Percentiles rank a stretch among this genome's conserved stretches.
phyloP scores from a whole-genome alignment of 352 stramenopile species.

The Pythium apleroticum region DNA sequence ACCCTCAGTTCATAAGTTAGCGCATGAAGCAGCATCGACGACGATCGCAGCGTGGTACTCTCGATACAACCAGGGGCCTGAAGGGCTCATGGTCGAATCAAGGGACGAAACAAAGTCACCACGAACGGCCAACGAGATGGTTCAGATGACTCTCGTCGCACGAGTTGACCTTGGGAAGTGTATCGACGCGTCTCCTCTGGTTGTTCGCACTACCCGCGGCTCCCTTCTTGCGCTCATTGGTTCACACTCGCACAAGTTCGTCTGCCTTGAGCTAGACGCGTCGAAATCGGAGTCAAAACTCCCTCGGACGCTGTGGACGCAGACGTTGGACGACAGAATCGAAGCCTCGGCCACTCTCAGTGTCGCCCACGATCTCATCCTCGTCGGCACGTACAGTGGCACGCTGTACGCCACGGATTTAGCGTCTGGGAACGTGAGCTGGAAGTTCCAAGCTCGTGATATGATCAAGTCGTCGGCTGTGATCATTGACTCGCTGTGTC shows the following conservation, averaged over 20 bases:
- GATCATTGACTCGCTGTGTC: slow-evolving; percentile 36
- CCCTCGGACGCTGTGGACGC: slow-evolving; percentile 35
- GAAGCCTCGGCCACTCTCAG: slow-evolving; percentile 52
- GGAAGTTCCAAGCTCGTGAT: slow-evolving; percentile 33
- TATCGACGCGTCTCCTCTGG: slow-evolving; percentile 61
- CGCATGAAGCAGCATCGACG: neutral
- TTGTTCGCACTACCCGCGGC: slow-evolving; percentile 26
- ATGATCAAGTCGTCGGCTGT: slow-evolving; percentile 54
- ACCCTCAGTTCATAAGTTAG: neutral
- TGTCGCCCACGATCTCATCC: slow-evolving; percentile 30
- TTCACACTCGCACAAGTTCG: slow-evolving; percentile 46
- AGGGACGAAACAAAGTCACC: neutral
- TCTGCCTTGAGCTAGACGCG: slow-evolving; percentile 41
- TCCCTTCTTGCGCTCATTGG: slow-evolving; percentile 38
- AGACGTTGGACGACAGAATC: slow-evolving; percentile 53
- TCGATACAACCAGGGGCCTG: slow-evolving; percentile 9
- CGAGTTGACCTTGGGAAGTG: slow-evolving; percentile 51
- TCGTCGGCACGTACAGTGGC: slow-evolving; percentile 58
- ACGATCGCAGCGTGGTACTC: slow-evolving; percentile 3
- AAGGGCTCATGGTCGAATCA: neutral
- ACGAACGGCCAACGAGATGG: neutral
- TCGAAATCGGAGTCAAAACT: neutral
- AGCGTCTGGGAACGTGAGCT: slow-evolving; percentile 28
- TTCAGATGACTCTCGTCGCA: slow-evolving; percentile 27
- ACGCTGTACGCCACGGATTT: slow-evolving; percentile 46